Base-by-base conservation (phyloP, 1,284 basidiomycete species). In the Dichomitus squalens region DNA sequence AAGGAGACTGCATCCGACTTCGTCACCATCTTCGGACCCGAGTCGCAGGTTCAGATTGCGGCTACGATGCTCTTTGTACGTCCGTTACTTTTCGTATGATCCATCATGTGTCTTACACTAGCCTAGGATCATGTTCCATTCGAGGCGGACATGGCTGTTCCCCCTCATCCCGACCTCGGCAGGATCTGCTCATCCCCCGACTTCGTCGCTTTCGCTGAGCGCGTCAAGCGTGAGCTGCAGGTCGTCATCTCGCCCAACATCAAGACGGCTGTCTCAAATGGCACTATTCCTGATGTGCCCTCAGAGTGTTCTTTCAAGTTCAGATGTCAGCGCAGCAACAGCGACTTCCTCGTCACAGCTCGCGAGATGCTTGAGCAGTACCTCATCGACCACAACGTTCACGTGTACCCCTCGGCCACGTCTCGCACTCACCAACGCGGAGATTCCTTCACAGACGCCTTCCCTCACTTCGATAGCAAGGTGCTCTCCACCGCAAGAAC, bases 401-500 rank as follows among this genome's bases (percentile, higher is more conserved):
- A 90, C 64, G 83, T 90, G 59, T 90, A 87, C 70, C 86, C 87
- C 21, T 85, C 87, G n/a, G 83, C 86, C 14, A 88, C 86, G 16
- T 82, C 83, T 35, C 84, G 86, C 65, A 84, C 82, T 2, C 89
- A 92, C 70, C 90, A 90, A 73, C 82, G 93, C 44, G 90, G 90
- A 27, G 96, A 98, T 71, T 95, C 93, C 4, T 96, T 96, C 68
- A 90, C 95, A 23, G 93, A 96, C 68, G 92, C 95, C 1, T 96
- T 98, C 80, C 92, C 95, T 33, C 95, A 97, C 73, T 98, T 98
- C 74, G 94, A 97, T 71, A 95, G 92, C 75, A 97, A 96, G 75
- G 86, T 98, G 2, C 79, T 96, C 38, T 88, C 92, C 1, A 88
- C 90, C 20, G 85, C 88, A 33, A 80, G 82, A 63, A 84, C 86